Percentiles rank a stretch among this genome's conserved stretches.
phyloP scores from a whole-genome alignment of 306 rosid genomes.

The Medicago arabica region DNA sequence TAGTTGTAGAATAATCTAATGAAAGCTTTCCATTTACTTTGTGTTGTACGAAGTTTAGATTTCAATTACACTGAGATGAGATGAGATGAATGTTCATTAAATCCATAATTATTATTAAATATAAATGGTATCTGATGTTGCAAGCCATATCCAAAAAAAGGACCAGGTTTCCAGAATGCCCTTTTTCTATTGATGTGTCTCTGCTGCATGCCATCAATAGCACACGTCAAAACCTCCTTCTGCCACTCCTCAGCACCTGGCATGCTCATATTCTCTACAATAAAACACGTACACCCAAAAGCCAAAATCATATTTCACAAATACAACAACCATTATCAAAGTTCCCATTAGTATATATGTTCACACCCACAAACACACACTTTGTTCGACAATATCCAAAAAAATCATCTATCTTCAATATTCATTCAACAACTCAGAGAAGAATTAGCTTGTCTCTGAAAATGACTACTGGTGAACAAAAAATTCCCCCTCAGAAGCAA shows the following conservation, averaged over 20 bases:
- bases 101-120: too few species aligned
- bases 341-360: neutral
- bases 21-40: too few species aligned
- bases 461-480: constrained; percentile 64
- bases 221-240: constrained; percentile 42
- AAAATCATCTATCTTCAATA: neutral
- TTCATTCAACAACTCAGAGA: neutral
- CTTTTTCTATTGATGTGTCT: constrained; percentile 37
- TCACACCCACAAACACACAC: neutral
- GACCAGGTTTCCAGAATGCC: neutral
- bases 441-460: constrained; percentile 1
- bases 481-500: constrained; percentile 71
- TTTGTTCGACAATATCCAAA: constrained; percentile 25
- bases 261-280: constrained; percentile 10
- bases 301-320: constrained; percentile 6
- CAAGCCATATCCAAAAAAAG: neutral
- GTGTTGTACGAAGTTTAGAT: too few species aligned
- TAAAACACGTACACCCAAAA: neutral
- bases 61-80: neutral
- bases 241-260: constrained; percentile 49
- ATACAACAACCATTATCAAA: constrained; percentile 1
- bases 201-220: constrained; percentile 29
- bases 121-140: neutral
- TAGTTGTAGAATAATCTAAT: too few species aligned
- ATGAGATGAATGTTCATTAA: neutral